Conservation (phyloP, 768 basidiomycete genomes). For the Suillus bovinus region DNA sequence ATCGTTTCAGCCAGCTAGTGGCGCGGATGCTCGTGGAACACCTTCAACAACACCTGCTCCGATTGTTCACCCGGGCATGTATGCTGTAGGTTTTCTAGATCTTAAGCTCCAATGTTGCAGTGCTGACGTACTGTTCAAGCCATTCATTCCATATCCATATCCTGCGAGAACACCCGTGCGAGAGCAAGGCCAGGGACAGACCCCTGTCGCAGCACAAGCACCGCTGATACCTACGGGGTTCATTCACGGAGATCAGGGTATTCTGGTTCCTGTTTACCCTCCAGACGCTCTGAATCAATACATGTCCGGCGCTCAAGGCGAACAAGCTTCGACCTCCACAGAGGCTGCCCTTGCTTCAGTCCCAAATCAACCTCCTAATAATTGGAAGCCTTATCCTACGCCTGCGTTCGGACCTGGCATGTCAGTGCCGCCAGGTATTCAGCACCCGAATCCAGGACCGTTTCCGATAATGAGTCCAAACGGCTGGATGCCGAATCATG, state of each 20-base stretch:
- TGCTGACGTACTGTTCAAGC: conserved; percentile 31
- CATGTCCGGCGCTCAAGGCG: conserved; percentile 48
- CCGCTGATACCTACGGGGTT: conserved; percentile 68
- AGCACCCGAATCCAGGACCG: conserved; percentile 30
- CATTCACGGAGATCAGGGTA: conserved; percentile 71
- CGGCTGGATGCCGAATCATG: conserved; percentile 27
- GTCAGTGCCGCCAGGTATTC: conserved; percentile 32
- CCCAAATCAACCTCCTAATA: conserved; percentile 30
- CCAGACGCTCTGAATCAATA: conserved; percentile 72
- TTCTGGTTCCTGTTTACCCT: conserved; percentile 69
- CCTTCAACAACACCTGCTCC: conserved; percentile 29
- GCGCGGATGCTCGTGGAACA: conserved; percentile 40
- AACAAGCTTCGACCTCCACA: conserved; percentile 19
- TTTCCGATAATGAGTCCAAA: conserved; percentile 21
- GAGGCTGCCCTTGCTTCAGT: conserved; percentile 21
- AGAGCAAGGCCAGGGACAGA: conserved; percentile 14
- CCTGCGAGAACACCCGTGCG: conserved; percentile 31
- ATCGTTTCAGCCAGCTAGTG: conserved; percentile 32
- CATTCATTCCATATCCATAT: conserved; percentile 52
- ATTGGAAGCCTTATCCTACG: conserved; percentile 37
- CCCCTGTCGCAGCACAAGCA: conserved; percentile 38
- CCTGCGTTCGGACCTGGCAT: conserved; percentile 10
- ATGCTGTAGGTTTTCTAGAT: conserved; percentile 42
- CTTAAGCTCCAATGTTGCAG: neutral
- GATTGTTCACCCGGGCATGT: conserved; percentile 46